Base-by-base conservation (phyloP, 148 eudicot genomes). In the Polygonum maritimum region DNA sequence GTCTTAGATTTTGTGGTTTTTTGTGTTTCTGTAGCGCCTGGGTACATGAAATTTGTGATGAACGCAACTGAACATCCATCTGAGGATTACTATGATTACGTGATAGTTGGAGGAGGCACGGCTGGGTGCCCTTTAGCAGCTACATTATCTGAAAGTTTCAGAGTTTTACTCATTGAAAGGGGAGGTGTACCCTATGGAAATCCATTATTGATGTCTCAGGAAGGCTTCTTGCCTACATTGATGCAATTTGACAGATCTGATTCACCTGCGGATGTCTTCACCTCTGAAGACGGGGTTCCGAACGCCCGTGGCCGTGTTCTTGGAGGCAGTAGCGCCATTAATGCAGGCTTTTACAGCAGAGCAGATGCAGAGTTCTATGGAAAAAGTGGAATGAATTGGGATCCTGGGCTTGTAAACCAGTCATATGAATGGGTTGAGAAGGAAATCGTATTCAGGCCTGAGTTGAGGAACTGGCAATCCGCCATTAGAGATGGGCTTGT, bases 301-400 rank as follows among this genome's bases (percentile, higher is more conserved):
- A 95, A 95, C 57, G 90, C 94, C 75, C 83, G 98, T n/a, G 98
- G 98, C 8, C 82, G 98, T 3, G 88, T 95, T 76, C 97, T 95
- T 22, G 98, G 98, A 2, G 98, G 98, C 16, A 92, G 98, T 78
- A 95, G 98, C 69, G 91, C 88, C 4, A 89, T 95, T 39, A 95
- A 95, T 41, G 98, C 98, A 0, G 97, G 97, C 14, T 92, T 95
- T 69, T 94, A 94, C 79, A 88, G 91, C 75, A 76, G 98, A 35
- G 97, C 96, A 2, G 94, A 94, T 67, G 78, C 36, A 16, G 91
- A 88, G 0, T 94, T 94, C 47, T 94, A 87, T 48, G 45, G 1
- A 2, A 79, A 75, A 1, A 86, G 91, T 8, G 92, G 89, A 3
- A 73, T 92, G 11, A 82, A 76, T 51, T 94, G 92, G 96, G 89